Evolutionary conservation across 768 basidiomycete species (phyloP), one percentile per base, ranked within the genome.

Genomic region (Pholiota conissans): DNA sequence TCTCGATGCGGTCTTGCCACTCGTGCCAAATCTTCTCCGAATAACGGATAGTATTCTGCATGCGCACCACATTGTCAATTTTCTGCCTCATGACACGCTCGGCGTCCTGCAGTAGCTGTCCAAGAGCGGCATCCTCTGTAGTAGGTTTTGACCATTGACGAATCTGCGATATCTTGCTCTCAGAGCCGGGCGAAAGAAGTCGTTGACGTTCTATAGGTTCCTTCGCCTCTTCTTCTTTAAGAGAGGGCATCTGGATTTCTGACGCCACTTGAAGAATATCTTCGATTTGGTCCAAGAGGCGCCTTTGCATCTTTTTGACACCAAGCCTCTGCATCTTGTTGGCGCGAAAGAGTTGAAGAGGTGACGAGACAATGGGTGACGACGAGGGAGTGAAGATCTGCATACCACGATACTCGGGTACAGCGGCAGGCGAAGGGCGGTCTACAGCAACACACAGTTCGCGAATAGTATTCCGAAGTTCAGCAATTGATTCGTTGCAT

Each of bases 41-140:
- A 72, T 98, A 98, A 53, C 92, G 82, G 64, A 99, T 95, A 18
- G 95, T 98, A 68, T 96, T 97, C 73, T 96, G 93, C 86, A 99
- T 87, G 35, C 97, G 87, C 61, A 93, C 90, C 49, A 98, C 92
- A 63, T 90, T 94, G 71, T 95, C 95, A 61, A 95, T 84, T 79
- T 99, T 99, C 73, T 92, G 89, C 29, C 92, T 81, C 82, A 95
- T 91, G 49, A 95, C 81, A 32, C 91, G 85, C 63, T 95, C 94
- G 7, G 88, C 89, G 67, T 98, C 95, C 64, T 91, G 85, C 52
- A 91, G 81, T 20, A 99, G 83, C 64, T 93, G 86, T 2, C 83
- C 76, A 52, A 98, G 78, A 0, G 93, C 96, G 2, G 85, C 76
- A 69, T 98, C 97, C 59, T 94, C 91, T 11, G 89, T 91, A 13